Conservation (phyloP, 177 flowering plant species). For the Vitis hybrid region DNA sequence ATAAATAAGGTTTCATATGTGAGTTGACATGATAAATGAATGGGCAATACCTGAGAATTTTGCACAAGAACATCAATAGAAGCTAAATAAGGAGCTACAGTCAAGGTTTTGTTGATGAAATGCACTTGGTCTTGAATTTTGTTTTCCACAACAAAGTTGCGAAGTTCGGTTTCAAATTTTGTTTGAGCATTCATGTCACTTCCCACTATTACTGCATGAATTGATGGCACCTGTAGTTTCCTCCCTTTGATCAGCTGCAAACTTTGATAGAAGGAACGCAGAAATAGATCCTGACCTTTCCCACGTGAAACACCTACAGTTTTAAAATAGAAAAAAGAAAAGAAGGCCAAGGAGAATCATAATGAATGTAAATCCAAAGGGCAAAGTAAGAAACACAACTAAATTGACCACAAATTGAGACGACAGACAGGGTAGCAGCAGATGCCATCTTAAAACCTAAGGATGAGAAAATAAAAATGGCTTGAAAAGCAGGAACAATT, state of each 20-base stretch:
- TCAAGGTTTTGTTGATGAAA: constrained; percentile 85
- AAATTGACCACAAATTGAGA: neutral
- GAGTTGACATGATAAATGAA: neutral
- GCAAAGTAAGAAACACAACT: neutral
- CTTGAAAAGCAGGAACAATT: too few relatives aligned
- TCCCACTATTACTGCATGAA: constrained; percentile 92
- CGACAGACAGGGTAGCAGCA: neutral
- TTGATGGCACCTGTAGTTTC: constrained; percentile 72
- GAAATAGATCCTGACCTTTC: constrained; percentile 94
- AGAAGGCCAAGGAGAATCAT: neutral
- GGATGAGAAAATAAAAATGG: too few relatives aligned
- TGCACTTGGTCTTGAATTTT: constrained; percentile 79
- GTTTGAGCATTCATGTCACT: constrained; percentile 90
- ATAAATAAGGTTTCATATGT: neutral
- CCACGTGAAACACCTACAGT: constrained; percentile 97
- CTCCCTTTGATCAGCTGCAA: constrained; percentile 62
- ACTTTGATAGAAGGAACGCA: constrained; percentile 75
- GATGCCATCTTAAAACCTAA: neutral
- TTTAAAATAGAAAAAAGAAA: constrained; percentile 7
- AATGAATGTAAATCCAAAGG: neutral
- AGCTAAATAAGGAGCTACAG: constrained; percentile 93
- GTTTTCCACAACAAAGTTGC: constrained; percentile 63
- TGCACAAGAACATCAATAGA: constrained; percentile 95
- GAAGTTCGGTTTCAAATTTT: constrained; percentile 82
- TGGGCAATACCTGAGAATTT: constrained; percentile 78